Percentiles rank a stretch among this genome's conserved stretches.
phyloP scores from a whole-genome alignment of 164 flowering plant genomes.

The Stephania japonica region DNA sequence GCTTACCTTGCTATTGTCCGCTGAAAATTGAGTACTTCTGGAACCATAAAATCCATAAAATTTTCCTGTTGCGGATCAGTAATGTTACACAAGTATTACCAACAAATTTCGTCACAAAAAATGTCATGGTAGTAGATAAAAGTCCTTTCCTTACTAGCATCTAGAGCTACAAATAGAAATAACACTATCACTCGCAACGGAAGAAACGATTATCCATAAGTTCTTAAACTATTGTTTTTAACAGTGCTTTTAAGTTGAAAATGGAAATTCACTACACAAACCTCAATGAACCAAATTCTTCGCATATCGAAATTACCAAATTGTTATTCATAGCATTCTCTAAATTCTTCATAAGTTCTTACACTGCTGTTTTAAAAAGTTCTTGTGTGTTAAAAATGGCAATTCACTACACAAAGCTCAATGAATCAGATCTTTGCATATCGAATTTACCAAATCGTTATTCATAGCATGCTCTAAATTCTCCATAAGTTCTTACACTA shows the following conservation, averaged over 20 bases:
- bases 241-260: no score
- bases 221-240: no score
- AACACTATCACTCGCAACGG: background rate
- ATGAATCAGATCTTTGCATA: no score
- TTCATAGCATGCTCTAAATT: conserved; percentile 39
- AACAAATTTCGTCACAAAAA: background rate
- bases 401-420: no score
- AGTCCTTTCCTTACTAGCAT: background rate
- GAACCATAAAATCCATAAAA: conserved; percentile 92
- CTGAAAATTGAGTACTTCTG: conserved; percentile 53
- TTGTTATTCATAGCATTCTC: conserved; percentile 36
- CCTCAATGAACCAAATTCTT: background rate
- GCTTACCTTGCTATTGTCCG: conserved; percentile 47
- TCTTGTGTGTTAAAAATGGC: no score
- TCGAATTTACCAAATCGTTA: background rate
- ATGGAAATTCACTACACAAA: no score
- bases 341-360: no score
- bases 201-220: no score
- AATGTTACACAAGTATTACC: background rate
- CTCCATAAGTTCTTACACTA: no score
- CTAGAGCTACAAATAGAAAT: background rate
- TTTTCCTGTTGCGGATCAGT: conserved; percentile 37
- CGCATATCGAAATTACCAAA: background rate
- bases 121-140: background rate
- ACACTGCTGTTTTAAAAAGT: no score